Conservation (phyloP, 2,329 filamentous ascomycete genomes). For the Aureobasidium uvarum region DNA sequence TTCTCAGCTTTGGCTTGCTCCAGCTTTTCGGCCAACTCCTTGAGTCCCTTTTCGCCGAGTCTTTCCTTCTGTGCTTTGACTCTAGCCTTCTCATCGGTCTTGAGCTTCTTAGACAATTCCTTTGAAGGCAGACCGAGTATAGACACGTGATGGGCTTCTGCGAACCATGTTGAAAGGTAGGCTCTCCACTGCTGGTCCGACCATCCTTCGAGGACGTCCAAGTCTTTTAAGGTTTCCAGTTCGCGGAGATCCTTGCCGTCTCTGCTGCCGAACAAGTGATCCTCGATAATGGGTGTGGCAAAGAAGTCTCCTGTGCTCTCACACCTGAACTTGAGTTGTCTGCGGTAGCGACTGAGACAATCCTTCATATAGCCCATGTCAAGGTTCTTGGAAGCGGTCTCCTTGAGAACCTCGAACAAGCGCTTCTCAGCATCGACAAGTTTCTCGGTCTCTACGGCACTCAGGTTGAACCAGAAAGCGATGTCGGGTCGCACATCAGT, state of each 20-base stretch:
- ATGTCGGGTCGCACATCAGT: constrained; percentile 77
- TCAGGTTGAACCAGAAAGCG: constrained; percentile 81
- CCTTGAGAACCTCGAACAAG: constrained; percentile 77
- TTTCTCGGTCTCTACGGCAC: constrained; percentile 82
- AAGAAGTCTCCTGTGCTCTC: constrained; percentile 81
- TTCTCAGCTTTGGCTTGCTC: constrained; percentile 85
- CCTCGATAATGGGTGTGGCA: constrained; percentile 79
- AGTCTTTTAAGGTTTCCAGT: constrained; percentile 48
- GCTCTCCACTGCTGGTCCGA: constrained; percentile 76
- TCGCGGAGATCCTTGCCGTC: constrained; percentile 61
- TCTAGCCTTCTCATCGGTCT: constrained; percentile 74
- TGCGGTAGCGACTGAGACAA: constrained; percentile 76
- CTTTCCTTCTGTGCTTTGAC: constrained; percentile 74
- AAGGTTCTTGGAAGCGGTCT: constrained; percentile 74
- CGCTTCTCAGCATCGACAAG: constrained; percentile 80
- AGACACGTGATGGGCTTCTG: constrained; percentile 81
- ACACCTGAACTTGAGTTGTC: constrained; percentile 78
- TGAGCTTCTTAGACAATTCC: constrained; percentile 74
- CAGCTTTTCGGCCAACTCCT: constrained; percentile 69
- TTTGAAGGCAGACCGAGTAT: constrained; percentile 84
- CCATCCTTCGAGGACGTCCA: constrained; percentile 74
- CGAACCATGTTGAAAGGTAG: constrained; percentile 80
- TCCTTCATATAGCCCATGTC: constrained; percentile 90
- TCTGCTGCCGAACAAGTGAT: constrained; percentile 85
- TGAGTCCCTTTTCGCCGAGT: constrained; percentile 78